Evolutionary conservation across 305 asterid genomes (phyloP), one percentile per base, ranked within the genome.

Genomic region (Fraxinus xanthoxyloides): DNA sequence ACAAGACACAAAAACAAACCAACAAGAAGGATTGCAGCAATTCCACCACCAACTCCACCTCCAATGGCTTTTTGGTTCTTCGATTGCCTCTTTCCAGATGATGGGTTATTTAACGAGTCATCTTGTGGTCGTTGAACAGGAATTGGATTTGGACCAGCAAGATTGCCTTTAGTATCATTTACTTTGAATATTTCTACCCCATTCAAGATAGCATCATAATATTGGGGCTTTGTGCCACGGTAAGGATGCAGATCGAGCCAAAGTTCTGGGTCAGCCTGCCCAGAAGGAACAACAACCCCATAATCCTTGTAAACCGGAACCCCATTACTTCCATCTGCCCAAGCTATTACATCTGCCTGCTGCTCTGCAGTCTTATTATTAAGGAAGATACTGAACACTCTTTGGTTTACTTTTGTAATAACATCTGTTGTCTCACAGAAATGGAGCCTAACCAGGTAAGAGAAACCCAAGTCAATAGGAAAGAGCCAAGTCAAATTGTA

Each of bases 401-500:
- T 90, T 79, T 95, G 92, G 85, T 93, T 90, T 12, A 79, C 13
- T 82, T 80, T 81, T 32, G 76, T 40, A 65, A 95, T 84, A 40
- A 82, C 35, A 19, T 80, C 83, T 21, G 90, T 88, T 73, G 87
- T 85, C 88, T 94, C 98, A 61, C 98, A 93, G 87, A 92, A 95
- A 85, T 95, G 98, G 80, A 95, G 98, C 90, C 98, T 89, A 67
- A 92, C 95, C 28, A 95, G 91, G 88, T 95, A 95, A 67, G 89
- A 87, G 88, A 93, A 95, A 77, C 96, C 97, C 0, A 93, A 83
- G 80, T 95, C 98, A 24, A 93, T 88, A 7, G 83, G 48, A 30
- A 95, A 91, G 51, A 80, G 63, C 98, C 98, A 95, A 51, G 93
- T 91, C 73, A 95, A 86, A 85, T 95, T 95, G 90, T 1, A 95